These are phyloP conservation scores for Blastosporella zonata DNA, from an alignment of 1,284 basidiomycete genomes.

Conservation along the genomic window DNA sequence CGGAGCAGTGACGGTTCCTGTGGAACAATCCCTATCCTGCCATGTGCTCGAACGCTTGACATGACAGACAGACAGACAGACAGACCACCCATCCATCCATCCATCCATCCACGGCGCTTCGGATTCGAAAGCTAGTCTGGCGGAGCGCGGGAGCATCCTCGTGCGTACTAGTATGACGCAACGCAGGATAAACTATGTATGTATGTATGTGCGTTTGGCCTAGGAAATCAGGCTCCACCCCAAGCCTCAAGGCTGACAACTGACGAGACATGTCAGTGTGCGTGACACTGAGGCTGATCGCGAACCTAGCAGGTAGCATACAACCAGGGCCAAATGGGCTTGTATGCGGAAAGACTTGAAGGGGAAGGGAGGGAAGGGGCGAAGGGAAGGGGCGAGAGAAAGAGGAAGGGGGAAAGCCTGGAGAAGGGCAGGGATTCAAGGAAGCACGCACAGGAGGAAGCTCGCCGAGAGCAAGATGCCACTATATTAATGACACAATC, in stretches of 20 bases:
- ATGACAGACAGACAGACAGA: neutral
- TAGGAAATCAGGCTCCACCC: neutral
- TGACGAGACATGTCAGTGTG: neutral
- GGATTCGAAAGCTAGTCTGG: conserved; percentile 13
- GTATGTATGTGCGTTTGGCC: too few relatives aligned
- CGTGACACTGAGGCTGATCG: too few relatives aligned
- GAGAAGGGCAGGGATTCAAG: conserved; percentile 2
- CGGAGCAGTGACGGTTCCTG: conserved; percentile 14
- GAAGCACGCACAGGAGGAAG: conserved; percentile 2
- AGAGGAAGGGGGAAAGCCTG: neutral
- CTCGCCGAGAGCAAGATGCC: conserved; percentile 1
- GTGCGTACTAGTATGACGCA: neutral
- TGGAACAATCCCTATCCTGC: neutral
- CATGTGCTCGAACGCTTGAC: conserved; percentile 1
- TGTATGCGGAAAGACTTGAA: neutral
- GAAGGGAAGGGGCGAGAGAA: neutral
- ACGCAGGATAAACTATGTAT: too few relatives aligned
- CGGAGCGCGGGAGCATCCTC: conserved; percentile 2
- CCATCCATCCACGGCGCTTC: neutral
- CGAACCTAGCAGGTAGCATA: too few relatives aligned
- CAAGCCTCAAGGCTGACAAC: neutral
- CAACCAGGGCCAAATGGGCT: neutral
- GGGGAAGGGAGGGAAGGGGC: neutral
- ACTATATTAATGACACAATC: conserved; percentile 12
- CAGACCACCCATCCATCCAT: neutral